A percentile compares a stretch with the other conserved stretches of the same genome.
These are phyloP conservation scores for Nymphaea colorata DNA, from an alignment of 164 flowering plant species.

Conservation along the genomic window DNA sequence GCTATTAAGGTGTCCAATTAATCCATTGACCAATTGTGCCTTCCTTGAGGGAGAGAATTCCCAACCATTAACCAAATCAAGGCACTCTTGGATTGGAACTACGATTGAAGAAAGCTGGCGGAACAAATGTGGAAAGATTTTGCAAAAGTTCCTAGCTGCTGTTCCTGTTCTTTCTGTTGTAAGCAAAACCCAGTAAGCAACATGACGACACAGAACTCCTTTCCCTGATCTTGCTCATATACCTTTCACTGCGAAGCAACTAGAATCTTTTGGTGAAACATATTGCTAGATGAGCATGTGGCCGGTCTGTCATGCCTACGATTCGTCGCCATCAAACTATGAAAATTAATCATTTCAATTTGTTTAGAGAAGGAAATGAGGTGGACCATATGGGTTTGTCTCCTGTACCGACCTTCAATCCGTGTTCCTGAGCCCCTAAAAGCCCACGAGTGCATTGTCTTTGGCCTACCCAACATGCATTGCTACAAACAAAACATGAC, in stretches of 20 bases:
- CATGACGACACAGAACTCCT: neutral
- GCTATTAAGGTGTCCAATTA: constrained; percentile 2
- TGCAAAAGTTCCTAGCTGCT: neutral
- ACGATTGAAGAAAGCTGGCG: neutral
- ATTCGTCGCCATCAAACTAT: neutral
- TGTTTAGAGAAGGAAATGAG: neutral
- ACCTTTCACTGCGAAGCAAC: neutral
- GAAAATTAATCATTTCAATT: too few relatives aligned
- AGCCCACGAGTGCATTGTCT: neutral
- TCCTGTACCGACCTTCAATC: neutral
- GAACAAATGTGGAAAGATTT: neutral
- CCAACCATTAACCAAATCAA: neutral
- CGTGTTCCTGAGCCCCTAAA: neutral
- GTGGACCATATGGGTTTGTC: neutral
- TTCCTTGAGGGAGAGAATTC: neutral
- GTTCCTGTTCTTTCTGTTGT: neutral
- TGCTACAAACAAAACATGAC: neutral
- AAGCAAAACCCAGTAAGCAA: neutral
- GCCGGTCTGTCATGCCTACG: neutral
- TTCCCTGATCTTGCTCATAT: neutral
- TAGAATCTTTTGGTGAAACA: neutral
- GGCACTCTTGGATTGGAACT: neutral
- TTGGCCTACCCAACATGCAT: neutral
- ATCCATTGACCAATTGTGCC: neutral
- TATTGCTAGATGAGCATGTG: neutral